Evolutionary conservation across 73 alveolate genomes (phyloP).

Genomic region (Paramecium tetraurelia): DNA sequence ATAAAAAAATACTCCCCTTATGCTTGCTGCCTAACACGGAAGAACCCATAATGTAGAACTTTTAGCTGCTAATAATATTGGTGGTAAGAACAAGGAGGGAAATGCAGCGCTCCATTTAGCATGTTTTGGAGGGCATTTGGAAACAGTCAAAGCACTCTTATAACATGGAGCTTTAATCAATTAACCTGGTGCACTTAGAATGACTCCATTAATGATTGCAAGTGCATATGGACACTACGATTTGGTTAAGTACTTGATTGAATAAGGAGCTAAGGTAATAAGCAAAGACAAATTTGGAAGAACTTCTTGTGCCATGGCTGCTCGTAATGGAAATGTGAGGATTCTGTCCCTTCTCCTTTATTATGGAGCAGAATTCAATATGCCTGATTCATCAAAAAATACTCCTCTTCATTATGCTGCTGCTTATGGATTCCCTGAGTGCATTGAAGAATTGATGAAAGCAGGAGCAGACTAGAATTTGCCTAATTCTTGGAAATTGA

Average conservation of each 20-base stretch:
- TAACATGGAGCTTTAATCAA: slow-evolving; percentile 82
- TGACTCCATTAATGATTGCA: slow-evolving; percentile 95
- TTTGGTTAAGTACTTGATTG: slow-evolving; percentile 71
- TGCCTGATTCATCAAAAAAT: slow-evolving; percentile 90
- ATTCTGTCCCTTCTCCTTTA: slow-evolving; percentile 80
- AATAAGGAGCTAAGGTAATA: slow-evolving; percentile 81
- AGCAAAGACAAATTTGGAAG: slow-evolving; percentile 91
- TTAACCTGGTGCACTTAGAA: slow-evolving; percentile 77
- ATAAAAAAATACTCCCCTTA: slow-evolving; percentile 84
- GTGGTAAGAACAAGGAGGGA: slow-evolving; percentile 77
- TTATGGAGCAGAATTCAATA: slow-evolving; percentile 90
- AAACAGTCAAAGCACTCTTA: slow-evolving; percentile 78
- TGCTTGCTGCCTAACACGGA: slow-evolving; percentile 88
- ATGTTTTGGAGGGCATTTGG: slow-evolving; percentile 82
- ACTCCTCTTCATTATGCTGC: slow-evolving; percentile 98
- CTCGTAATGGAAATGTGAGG: slow-evolving; percentile 87
- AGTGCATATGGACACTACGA: slow-evolving; percentile 90
- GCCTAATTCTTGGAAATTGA: slow-evolving; percentile 90
- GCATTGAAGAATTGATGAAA: slow-evolving; percentile 78
- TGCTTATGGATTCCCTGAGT: slow-evolving; percentile 92
- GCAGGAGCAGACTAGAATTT: slow-evolving; percentile 96
- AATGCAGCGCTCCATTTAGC: slow-evolving; percentile 95
- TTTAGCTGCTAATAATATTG: slow-evolving; percentile 58
- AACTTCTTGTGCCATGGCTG: slow-evolving; percentile 92
- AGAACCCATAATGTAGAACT: slow-evolving; percentile 80